Evolutionary conservation across 208 protist species (phyloP).

Genomic region (Trypanosoma lewisi): DNA sequence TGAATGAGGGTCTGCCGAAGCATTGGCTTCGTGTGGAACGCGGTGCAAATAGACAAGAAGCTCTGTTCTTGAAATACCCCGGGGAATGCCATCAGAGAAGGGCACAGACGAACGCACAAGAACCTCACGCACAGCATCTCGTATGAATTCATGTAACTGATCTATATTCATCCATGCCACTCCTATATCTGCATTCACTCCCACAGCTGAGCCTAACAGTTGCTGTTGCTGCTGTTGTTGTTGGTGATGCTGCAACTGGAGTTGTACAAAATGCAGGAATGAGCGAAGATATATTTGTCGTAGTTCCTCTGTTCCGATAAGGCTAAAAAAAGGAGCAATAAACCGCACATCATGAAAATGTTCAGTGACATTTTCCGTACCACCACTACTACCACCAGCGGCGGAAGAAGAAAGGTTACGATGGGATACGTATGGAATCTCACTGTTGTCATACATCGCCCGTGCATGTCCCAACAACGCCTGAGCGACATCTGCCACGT

Average conservation of each 20-base stretch:
- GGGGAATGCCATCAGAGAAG: constrained; percentile 34
- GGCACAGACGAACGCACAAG: constrained; percentile 48
- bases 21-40: constrained; percentile 38
- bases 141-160: constrained; percentile 48
- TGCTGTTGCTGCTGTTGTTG: constrained; percentile 33
- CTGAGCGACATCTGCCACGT: constrained; percentile 33
- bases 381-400: constrained; percentile 4
- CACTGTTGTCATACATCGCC: constrained; percentile 63
- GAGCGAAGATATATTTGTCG: constrained; percentile 42
- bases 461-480: constrained; percentile 45
- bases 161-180: constrained; percentile 29
- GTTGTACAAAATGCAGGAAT: constrained; percentile 74
- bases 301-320: constrained; percentile 53
- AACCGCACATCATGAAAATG: constrained; percentile 62
- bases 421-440: constrained; percentile 32
- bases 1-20: background rate
- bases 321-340: constrained; percentile 70
- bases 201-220: constrained; percentile 1
- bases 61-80: constrained; percentile 58
- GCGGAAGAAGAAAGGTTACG: background rate
- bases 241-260: constrained; percentile 46
- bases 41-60: constrained; percentile 68
- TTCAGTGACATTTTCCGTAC: constrained; percentile 1
- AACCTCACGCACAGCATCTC: constrained; percentile 50
- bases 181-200: constrained; percentile 30